A percentile compares a stretch with the other conserved stretches of the same genome.
phyloP scores from a whole-genome alignment of 2,329 filamentous ascomycete genomes.

The Akanthomyces lecanii region DNA sequence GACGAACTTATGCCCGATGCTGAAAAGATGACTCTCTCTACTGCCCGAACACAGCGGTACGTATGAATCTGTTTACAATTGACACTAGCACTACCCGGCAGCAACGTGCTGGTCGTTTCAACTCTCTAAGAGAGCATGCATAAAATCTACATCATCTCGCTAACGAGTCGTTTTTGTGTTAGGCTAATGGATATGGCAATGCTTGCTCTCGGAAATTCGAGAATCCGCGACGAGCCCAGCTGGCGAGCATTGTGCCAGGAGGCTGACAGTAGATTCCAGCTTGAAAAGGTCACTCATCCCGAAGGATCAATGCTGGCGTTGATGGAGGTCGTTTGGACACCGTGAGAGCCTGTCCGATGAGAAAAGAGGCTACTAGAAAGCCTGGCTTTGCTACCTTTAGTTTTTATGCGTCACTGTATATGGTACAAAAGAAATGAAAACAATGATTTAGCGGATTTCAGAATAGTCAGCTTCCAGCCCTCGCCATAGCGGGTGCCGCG shows the following conservation, averaged over 20 bases:
- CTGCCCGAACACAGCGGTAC: background rate
- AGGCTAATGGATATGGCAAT: conserved; percentile 1
- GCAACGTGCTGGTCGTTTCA: background rate
- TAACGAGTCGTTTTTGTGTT: background rate
- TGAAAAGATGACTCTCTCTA: conserved; percentile 3
- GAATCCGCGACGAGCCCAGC: conserved; percentile 2
- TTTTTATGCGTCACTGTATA: background rate
- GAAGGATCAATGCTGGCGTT: conserved; percentile 1
- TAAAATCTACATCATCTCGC: background rate
- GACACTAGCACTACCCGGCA: background rate
- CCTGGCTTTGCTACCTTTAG: background rate
- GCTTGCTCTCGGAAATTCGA: background rate
- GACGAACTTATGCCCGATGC: conserved; percentile 1
- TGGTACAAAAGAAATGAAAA: background rate
- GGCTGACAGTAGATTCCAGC: background rate
- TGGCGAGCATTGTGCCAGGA: background rate
- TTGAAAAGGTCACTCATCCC: conserved; percentile 1
- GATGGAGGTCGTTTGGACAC: conserved; percentile 1
- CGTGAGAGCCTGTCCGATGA: background rate
- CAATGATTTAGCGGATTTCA: background rate
- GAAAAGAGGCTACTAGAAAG: background rate
- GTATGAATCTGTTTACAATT: background rate
- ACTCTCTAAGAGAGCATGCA: background rate
- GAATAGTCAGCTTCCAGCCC: background rate
- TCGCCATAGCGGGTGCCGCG: background rate